phyloP scores from a whole-genome alignment of 2,329 filamentous ascomycete species.

The Paramyrothecium sp. region DNA sequence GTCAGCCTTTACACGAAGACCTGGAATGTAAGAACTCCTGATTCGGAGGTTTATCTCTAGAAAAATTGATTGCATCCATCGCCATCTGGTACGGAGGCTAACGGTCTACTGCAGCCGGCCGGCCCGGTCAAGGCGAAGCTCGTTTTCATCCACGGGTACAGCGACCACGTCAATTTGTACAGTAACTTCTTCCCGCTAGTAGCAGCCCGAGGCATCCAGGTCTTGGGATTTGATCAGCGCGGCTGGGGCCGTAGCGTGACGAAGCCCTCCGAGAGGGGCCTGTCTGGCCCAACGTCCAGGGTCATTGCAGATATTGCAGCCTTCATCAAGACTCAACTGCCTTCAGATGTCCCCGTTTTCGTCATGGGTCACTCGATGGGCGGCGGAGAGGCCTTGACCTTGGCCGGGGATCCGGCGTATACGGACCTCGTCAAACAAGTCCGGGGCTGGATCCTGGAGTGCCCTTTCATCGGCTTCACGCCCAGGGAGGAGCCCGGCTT shows the following conservation, averaged over 20 bases:
- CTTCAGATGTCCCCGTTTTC: conserved; percentile 64
- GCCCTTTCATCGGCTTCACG: conserved; percentile 76
- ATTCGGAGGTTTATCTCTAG: neutral
- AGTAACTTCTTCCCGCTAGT: conserved; percentile 70
- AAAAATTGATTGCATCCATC: too few species aligned
- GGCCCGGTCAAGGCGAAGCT: conserved; percentile 65
- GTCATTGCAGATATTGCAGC: conserved; percentile 78
- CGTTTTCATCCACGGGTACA: conserved; percentile 86
- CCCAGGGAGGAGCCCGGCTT: conserved; percentile 61
- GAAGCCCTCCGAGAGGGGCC: conserved; percentile 61
- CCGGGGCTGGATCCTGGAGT: conserved; percentile 71
- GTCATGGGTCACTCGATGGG: conserved; percentile 92
- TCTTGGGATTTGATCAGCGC: conserved; percentile 79
- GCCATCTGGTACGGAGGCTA: neutral
- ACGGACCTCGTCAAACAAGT: conserved; percentile 57
- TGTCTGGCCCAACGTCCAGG: conserved; percentile 69
- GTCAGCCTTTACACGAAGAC: conserved; percentile 54
- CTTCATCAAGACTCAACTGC: conserved; percentile 64
- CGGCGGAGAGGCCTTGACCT: conserved; percentile 70
- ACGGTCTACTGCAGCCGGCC: conserved; percentile 43
- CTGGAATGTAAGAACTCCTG: conserved; percentile 47
- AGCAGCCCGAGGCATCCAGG: conserved; percentile 69
- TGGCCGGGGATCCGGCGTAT: conserved; percentile 50
- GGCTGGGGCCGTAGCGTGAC: conserved; percentile 80
- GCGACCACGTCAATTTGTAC: conserved; percentile 80